Evolutionary conservation across 306 rosid genomes (phyloP), one percentile per base, ranked within the genome.

Genomic region (Dryas alaskensis): DNA sequence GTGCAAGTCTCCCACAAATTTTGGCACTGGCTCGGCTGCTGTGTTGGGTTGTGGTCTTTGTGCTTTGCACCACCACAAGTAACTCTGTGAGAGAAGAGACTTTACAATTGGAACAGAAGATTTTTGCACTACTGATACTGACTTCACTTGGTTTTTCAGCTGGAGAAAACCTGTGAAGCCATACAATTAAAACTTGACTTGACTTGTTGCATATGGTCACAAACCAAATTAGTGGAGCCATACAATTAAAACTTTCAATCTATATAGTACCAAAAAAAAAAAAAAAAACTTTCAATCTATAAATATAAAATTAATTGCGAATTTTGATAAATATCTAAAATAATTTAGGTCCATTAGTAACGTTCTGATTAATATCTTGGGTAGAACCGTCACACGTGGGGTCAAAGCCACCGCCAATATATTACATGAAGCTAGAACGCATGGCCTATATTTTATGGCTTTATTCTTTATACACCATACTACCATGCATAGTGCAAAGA

Each of bases 121-220:
- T 71, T 82, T 89, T 68, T 82, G 84, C 47, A 16, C 47, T 63
- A 16, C 47, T 67, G 88, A 73, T 19, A 60, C 81, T 80, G 81
- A 64, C 62, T 80, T 86, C 39, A 72, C 58, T 55, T 88, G 86
- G 75, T 87, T 81, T 79, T 91, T 89, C 50, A 87, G 86, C 78
- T 88, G 96, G 67, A 87, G 80, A 70, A 94, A 88, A 71, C 95
- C 98, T 94, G 72, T 31, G 37, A 2, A 31, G 2, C 37, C 37
- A 31, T 31, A 31, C 37, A 31, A 31, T 31, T 31, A 31, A 31
- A 31, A 31, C 22, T 22, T 22, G 22, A 22, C 22, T 22, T 22
- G 22, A 22, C 22, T 22, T 22, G 22, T 22, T 22, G 22, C 22
- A 22, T 22, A 22, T 22, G 22, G 0, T 22, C 22, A 22, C 22